These are phyloP conservation scores for Sporothrix schenckii DNA, from an alignment of 2,329 filamentous ascomycete genomes.

Conservation along the genomic window DNA sequence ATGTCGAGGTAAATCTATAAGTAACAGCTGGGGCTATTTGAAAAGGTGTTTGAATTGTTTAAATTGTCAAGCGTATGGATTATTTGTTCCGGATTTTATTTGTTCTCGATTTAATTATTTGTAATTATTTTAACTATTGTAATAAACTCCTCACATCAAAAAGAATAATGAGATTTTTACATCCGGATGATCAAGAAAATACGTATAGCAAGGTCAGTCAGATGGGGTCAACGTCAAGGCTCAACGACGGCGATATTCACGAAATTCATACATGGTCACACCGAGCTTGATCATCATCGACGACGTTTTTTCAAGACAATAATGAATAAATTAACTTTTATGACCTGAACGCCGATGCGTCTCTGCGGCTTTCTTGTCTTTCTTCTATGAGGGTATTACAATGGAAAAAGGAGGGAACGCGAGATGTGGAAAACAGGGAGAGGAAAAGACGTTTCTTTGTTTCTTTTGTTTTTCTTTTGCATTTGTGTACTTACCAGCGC, in stretches of 20 bases:
- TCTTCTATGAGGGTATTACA: slow-evolving; percentile 12
- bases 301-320: too few relatives aligned
- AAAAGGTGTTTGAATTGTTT: not conserved
- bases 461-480: not conserved
- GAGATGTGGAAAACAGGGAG: not conserved
- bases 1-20: not conserved
- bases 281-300: not conserved
- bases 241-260: too few relatives aligned
- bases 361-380: not conserved
- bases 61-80: not conserved
- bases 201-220: too few relatives aligned
- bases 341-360: slow-evolving; percentile 13
- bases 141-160: too few relatives aligned
- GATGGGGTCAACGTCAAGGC: too few relatives aligned
- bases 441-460: not conserved
- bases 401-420: not conserved
- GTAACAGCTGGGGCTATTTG: not conserved
- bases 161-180: too few relatives aligned
- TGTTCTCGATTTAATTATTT: too few relatives aligned
- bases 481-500: slow-evolving; percentile 32
- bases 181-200: not conserved
- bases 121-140: not conserved
- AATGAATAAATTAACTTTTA: slow-evolving; percentile 3
- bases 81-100: too few relatives aligned
- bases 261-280: not conserved